phyloP scores from a whole-genome alignment of 169 alveolate species.

The Plasmodium malariae region DNA sequence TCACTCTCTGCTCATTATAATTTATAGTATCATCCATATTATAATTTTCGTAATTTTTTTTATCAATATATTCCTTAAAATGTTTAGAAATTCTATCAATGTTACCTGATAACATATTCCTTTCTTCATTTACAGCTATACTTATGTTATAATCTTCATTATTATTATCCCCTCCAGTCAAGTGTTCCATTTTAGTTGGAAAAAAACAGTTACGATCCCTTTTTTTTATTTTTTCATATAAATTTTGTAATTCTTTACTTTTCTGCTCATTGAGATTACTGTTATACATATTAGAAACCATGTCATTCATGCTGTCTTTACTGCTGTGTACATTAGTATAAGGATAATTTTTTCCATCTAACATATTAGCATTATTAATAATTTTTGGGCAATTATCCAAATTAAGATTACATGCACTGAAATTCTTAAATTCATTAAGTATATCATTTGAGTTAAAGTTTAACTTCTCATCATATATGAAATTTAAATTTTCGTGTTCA shows the following conservation, averaged over 20 bases:
- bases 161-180: neutral
- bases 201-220: constrained; percentile 1
- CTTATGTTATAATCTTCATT: neutral
- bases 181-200: neutral
- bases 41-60: neutral
- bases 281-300: neutral
- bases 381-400: neutral
- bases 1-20: neutral
- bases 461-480: neutral
- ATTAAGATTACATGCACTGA: neutral
- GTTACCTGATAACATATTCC: neutral
- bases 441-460: neutral
- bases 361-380: neutral
- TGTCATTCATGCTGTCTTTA: neutral
- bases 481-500: neutral
- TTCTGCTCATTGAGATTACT: neutral
- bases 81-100: neutral
- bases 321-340: neutral
- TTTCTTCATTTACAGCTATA: neutral
- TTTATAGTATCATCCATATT: neutral
- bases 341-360: neutral
- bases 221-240: constrained; percentile 48
- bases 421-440: neutral
- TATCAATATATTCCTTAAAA: neutral
- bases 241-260: constrained; percentile 20